Conservation (phyloP, 768 basidiomycete species). For the Vararia minispora region DNA sequence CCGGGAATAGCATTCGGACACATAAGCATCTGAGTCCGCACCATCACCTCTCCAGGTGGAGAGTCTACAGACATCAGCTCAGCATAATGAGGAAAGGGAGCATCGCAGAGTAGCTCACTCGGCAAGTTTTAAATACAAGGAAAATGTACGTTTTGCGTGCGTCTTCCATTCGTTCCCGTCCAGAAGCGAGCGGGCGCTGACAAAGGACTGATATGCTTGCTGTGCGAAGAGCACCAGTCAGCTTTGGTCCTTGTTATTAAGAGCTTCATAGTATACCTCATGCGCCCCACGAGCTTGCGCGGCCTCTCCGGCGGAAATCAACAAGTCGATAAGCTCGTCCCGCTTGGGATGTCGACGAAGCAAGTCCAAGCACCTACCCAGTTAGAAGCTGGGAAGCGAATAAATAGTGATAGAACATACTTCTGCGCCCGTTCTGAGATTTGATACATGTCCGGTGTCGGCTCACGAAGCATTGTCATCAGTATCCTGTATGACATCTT, state of each 20-base stretch:
- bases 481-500: constrained; percentile 68
- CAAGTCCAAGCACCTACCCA: constrained; percentile 44
- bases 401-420: constrained; percentile 20
- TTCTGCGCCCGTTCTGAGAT: constrained; percentile 61
- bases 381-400: constrained; percentile 1
- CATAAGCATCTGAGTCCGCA: constrained; percentile 36
- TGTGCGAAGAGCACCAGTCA: constrained; percentile 16
- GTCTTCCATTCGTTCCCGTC: constrained; percentile 41
- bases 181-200: constrained; percentile 46
- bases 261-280: constrained; percentile 33
- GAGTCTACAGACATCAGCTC: constrained; percentile 26
- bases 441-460: constrained; percentile 50
- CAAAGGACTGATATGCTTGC: constrained; percentile 53
- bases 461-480: constrained; percentile 61
- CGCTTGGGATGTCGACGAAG: constrained; percentile 50
- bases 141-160: constrained; percentile 37
- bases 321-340: constrained; percentile 46
- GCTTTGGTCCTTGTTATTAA: background rate
- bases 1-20: constrained; percentile 43
- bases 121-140: constrained; percentile 44
- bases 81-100: background rate
- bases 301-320: constrained; percentile 60
- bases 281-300: constrained; percentile 66
- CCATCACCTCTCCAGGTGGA: constrained; percentile 60
- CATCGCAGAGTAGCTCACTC: constrained; percentile 30